A percentile compares a stretch with the other conserved stretches of the same genome.
phyloP scores from a whole-genome alignment of 2,329 filamentous ascomycete species.

The Byssochlamys sp. region DNA sequence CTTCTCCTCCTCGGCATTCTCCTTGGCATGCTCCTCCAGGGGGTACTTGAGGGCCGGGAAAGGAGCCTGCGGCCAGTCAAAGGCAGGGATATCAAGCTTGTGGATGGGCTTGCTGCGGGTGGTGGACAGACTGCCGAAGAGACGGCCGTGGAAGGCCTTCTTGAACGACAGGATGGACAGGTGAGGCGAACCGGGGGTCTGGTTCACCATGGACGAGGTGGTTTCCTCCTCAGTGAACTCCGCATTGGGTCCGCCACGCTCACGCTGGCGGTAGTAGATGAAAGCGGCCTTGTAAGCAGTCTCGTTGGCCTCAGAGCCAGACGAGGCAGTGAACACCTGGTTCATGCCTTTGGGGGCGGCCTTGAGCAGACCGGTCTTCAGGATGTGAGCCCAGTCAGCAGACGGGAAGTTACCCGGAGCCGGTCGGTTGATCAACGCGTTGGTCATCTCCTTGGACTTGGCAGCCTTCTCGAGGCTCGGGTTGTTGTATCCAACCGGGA shows the following conservation, averaged over 20 bases:
- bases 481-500: constrained; percentile 89
- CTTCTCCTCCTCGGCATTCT: constrained; percentile 74
- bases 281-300: constrained; percentile 91
- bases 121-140: constrained; percentile 78
- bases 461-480: constrained; percentile 61
- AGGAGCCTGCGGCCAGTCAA: constrained; percentile 85
- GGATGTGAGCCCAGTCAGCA: constrained; percentile 69
- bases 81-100: constrained; percentile 88
- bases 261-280: constrained; percentile 75
- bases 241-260: constrained; percentile 66
- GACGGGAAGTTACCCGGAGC: constrained; percentile 86
- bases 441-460: constrained; percentile 67
- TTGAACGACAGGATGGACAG: constrained; percentile 84
- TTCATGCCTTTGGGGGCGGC: constrained; percentile 73
- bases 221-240: constrained; percentile 75
- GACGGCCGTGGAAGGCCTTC: constrained; percentile 77
- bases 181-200: constrained; percentile 65
- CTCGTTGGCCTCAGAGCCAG: constrained; percentile 87
- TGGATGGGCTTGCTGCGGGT: constrained; percentile 89
- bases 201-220: constrained; percentile 66
- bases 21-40: constrained; percentile 64
- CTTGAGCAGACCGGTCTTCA: constrained; percentile 69
- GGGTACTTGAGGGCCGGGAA: constrained; percentile 84
- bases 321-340: constrained; percentile 84
- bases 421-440: constrained; percentile 74